phyloP scores from a whole-genome alignment of 371 early-diverging fungal species.

The Blastocladiella emersonii region DNA sequence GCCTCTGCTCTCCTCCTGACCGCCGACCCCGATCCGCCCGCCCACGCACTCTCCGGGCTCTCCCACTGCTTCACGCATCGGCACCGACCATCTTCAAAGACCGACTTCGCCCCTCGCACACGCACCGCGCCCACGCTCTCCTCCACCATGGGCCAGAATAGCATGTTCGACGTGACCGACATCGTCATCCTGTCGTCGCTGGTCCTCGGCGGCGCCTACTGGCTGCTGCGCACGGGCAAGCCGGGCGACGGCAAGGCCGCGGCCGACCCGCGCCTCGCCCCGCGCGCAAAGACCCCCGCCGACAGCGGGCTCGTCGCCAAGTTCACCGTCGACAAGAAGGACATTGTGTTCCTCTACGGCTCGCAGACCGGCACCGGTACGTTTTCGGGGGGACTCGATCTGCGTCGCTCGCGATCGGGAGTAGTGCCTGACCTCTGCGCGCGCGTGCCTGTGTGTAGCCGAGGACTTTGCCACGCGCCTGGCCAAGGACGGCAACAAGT shows the following conservation, averaged over 20 bases:
- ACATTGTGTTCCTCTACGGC: conserved; percentile 10
- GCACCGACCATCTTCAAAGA: no score
- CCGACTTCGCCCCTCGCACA: no score
- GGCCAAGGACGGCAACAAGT: conserved; percentile 64
- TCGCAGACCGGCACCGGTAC: conserved; percentile 11
- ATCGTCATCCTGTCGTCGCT: not conserved
- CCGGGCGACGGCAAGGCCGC: conserved; percentile 47
- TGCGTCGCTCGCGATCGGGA: not conserved
- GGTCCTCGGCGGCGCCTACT: conserved; percentile 34
- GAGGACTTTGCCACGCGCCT: conserved; percentile 83
- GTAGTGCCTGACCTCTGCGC: not conserved
- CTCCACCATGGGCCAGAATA: no score
- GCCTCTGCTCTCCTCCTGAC: no score
- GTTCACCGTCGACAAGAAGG: not conserved
- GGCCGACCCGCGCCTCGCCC: conserved; percentile 88
- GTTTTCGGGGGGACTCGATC: not conserved
- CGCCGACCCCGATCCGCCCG: no score
- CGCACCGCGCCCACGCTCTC: no score
- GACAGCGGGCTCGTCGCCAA: not conserved
- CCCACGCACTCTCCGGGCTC: no score
- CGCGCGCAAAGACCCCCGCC: conserved; percentile 62
- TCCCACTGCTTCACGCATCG: no score
- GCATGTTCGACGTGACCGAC: not conserved
- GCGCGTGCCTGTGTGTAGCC: no score
- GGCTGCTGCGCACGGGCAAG: conserved; percentile 71